Percentiles rank a stretch among this genome's conserved stretches.
These are phyloP conservation scores for Sphagnum magellanicum DNA, from an alignment of 228 moss, liverwort and hornwort species.

Conservation along the genomic window DNA sequence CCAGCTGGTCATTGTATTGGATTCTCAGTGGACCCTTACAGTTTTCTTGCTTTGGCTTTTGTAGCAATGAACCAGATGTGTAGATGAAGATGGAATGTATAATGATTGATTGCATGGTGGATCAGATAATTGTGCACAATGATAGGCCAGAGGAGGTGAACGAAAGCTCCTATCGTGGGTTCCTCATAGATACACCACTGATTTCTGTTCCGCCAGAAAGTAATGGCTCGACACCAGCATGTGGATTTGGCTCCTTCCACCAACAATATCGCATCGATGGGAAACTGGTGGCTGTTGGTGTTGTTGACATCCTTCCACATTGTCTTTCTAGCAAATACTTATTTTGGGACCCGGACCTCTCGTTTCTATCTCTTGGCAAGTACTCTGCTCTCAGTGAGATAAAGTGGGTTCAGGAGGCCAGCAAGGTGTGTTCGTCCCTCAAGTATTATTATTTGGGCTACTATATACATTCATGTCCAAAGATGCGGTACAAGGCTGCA, in stretches of 20 bases:
- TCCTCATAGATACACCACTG: conserved; percentile 82
- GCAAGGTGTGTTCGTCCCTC: conserved; percentile 54
- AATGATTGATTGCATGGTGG: conserved; percentile 9
- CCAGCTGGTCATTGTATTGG: no score
- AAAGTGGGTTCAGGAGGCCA: conserved; percentile 76
- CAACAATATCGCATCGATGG: conserved; percentile 89
- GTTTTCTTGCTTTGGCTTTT: no score
- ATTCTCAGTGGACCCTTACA: no score
- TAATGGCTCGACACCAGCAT: conserved; percentile 68
- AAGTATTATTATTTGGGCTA: conserved; percentile 86
- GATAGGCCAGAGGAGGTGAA: conserved; percentile 75
- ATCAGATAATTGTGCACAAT: conserved; percentile 75
- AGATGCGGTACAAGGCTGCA: conserved; percentile 94
- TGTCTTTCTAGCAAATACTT: conserved; percentile 98
- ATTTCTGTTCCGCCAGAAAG: conserved; percentile 60
- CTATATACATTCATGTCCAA: conserved; percentile 97
- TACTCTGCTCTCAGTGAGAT: conserved; percentile 89
- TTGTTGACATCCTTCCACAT: conserved; percentile 79
- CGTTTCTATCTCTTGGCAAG: conserved; percentile 82
- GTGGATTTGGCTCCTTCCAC: conserved; percentile 98
- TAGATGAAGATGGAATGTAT: no score
- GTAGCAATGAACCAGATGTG: no score
- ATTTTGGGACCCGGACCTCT: conserved; percentile 96
- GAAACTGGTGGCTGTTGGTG: conserved; percentile 87
- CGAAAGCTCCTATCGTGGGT: conserved; percentile 64